A percentile compares a stretch with the other conserved stretches of the same genome.
phyloP scores from a whole-genome alignment of 345 rosid species.

The Salix exigua region DNA sequence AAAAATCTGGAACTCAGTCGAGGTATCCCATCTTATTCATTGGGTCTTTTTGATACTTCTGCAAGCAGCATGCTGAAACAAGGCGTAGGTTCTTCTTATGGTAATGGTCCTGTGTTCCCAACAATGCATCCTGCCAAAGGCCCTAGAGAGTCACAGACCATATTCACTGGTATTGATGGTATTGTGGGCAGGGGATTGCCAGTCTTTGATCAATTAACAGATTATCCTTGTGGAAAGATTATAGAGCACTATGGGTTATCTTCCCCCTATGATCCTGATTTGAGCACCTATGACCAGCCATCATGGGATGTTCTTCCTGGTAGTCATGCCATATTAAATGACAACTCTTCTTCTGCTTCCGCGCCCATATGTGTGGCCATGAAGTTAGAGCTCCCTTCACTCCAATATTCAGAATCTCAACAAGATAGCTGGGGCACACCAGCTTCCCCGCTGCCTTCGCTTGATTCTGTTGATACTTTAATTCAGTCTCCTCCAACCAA shows the following conservation, averaged over 20 bases:
- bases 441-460: constrained; percentile 56
- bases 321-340: constrained; percentile 75
- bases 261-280: constrained; percentile 52
- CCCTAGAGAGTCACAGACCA: constrained; percentile 49
- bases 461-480: constrained; percentile 67
- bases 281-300: constrained; percentile 36
- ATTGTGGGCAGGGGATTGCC: constrained; percentile 44
- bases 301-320: constrained; percentile 52
- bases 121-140: constrained; percentile 53
- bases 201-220: constrained; percentile 37
- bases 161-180: constrained; percentile 39
- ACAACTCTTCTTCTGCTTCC: constrained; percentile 70
- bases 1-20: constrained; percentile 56
- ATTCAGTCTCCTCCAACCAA: constrained; percentile 74
- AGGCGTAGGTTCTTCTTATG: constrained; percentile 54
- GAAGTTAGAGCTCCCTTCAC: constrained; percentile 99
- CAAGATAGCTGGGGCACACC: constrained; percentile 70
- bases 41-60: constrained; percentile 58
- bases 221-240: constrained; percentile 43
- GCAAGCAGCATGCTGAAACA: constrained; percentile 54
- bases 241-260: constrained; percentile 43
- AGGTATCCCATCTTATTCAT: constrained; percentile 44
- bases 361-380: constrained; percentile 61
- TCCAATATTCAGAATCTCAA: constrained; percentile 88
- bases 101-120: constrained; percentile 49